Percentiles rank a stretch among this genome's conserved stretches.
Evolutionary conservation across 306 rosid genomes (phyloP).

Genomic region (Hippophae rhamnoides): DNA sequence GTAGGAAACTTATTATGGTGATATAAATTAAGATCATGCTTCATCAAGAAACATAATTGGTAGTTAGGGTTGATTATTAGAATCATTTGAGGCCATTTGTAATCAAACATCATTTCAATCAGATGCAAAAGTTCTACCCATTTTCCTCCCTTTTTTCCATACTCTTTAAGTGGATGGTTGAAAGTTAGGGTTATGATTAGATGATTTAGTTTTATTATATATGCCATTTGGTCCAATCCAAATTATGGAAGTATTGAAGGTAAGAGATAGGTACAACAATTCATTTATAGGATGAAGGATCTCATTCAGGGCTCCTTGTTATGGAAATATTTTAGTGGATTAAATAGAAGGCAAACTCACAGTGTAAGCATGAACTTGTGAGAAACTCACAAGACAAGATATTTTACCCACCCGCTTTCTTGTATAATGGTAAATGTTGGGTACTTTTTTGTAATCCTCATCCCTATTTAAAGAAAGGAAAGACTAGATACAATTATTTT

Average conservation of each 20-base stretch:
- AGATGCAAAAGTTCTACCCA: background rate
- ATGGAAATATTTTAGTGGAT: background rate
- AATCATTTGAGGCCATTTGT: background rate
- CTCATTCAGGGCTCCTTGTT: background rate
- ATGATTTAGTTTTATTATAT: background rate
- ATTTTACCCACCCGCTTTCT: too few species aligned
- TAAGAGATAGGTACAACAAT: slow-evolving; percentile 1
- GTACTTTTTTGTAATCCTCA: too few species aligned
- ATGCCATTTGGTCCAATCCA: slow-evolving; percentile 12
- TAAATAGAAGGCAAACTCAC: background rate
- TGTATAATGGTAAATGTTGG: too few species aligned
- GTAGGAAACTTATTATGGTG: too few species aligned
- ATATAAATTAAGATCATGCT: background rate
- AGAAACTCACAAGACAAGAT: too few species aligned
- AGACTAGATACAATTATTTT: too few species aligned
- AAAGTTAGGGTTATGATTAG: slow-evolving; percentile 11
- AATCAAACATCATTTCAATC: background rate
- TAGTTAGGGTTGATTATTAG: background rate
- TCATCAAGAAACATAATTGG: background rate
- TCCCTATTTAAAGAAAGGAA: too few species aligned
- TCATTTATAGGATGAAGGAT: slow-evolving; percentile 1
- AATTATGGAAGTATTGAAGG: slow-evolving; percentile 4
- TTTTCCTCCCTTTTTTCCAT: background rate
- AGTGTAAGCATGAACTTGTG: too few species aligned
- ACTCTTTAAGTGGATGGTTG: background rate